These are phyloP conservation scores for Cyberlindnera saturnus DNA, from an alignment of 805 yeast genomes.

Conservation along the genomic window DNA sequence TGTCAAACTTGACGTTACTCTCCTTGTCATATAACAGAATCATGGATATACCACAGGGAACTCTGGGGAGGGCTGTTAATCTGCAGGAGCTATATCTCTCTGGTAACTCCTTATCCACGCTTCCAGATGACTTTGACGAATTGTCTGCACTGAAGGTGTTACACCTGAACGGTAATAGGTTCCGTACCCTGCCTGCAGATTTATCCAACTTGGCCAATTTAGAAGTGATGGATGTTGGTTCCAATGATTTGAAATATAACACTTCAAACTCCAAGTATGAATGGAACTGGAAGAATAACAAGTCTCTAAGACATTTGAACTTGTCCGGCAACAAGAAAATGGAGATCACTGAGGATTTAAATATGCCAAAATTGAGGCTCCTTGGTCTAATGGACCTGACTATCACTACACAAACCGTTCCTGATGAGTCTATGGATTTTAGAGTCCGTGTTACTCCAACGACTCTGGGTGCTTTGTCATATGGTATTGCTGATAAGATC, in stretches of 20 bases:
- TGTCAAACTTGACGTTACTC: slow-evolving; percentile 52
- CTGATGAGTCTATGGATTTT: slow-evolving; percentile 77
- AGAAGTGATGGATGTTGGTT: slow-evolving; percentile 80
- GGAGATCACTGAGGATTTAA: slow-evolving; percentile 80
- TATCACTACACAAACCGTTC: slow-evolving; percentile 78
- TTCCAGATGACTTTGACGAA: slow-evolving; percentile 78
- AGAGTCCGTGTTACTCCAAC: slow-evolving; percentile 91
- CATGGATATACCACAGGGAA: slow-evolving; percentile 76
- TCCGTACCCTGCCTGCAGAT: slow-evolving; percentile 86
- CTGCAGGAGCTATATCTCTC: slow-evolving; percentile 68
- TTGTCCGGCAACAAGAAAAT: slow-evolving; percentile 89
- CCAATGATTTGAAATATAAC: slow-evolving; percentile 84
- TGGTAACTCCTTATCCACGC: slow-evolving; percentile 71
- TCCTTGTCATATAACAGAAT: slow-evolving; percentile 83
- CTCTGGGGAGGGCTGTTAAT: slow-evolving; percentile 46
- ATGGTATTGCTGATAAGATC: slow-evolving; percentile 87
- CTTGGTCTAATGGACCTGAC: slow-evolving; percentile 95
- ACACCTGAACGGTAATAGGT: slow-evolving; percentile 75
- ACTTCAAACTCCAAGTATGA: slow-evolving; percentile 93
- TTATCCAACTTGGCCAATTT: slow-evolving; percentile 60
- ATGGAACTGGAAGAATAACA: slow-evolving; percentile 95
- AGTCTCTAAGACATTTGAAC: slow-evolving; percentile 69
- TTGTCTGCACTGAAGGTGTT: slow-evolving; percentile 54
- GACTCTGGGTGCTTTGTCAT: slow-evolving; percentile 61
- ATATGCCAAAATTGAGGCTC: slow-evolving; percentile 63